Conservation (phyloP, 345 rosid species). For the Stellera chamaejasme region DNA sequence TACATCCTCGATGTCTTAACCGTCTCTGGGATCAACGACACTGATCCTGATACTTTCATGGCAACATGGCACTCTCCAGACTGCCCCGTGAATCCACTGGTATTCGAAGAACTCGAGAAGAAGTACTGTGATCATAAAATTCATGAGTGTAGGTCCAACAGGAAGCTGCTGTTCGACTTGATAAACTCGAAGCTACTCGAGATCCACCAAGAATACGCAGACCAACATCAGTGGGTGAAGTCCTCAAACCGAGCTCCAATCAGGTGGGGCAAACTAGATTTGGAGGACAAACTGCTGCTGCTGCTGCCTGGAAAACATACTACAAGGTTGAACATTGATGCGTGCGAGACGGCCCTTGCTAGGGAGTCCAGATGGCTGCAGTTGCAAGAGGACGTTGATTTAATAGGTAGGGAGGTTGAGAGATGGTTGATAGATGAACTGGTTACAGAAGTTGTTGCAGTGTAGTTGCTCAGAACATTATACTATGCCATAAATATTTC, state of each 20-base stretch:
- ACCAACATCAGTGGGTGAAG: constrained; percentile 54
- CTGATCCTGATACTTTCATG: constrained; percentile 28
- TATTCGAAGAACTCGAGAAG: constrained; percentile 67
- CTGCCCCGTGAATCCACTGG: constrained; percentile 38
- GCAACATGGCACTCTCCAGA: constrained; percentile 41
- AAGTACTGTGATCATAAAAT: constrained; percentile 22
- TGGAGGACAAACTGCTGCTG: constrained; percentile 31
- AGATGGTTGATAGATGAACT: constrained; percentile 47
- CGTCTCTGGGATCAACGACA: constrained; percentile 34
- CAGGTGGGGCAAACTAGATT: constrained; percentile 30
- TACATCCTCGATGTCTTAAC: constrained; percentile 43
- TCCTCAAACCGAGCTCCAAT: constrained; percentile 11
- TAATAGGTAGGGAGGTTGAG: constrained; percentile 63
- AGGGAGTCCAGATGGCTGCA: constrained; percentile 44
- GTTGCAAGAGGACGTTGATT: constrained; percentile 41
- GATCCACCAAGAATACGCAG: constrained; percentile 31
- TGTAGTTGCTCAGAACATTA: constrained; percentile 15
- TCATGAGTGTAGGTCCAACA: constrained; percentile 37
- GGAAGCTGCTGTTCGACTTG: constrained; percentile 57
- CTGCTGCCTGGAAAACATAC: constrained; percentile 25
- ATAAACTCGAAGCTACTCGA: constrained; percentile 39
- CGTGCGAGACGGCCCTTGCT: constrained; percentile 28
- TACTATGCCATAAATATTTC: too few species aligned
- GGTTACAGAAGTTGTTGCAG: constrained; percentile 38
- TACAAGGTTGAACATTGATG: constrained; percentile 24